A percentile compares a stretch with the other conserved stretches of the same genome.
Evolutionary conservation across 2,329 filamentous ascomycete species (phyloP).

Genomic region (Ascochyta pisi): DNA sequence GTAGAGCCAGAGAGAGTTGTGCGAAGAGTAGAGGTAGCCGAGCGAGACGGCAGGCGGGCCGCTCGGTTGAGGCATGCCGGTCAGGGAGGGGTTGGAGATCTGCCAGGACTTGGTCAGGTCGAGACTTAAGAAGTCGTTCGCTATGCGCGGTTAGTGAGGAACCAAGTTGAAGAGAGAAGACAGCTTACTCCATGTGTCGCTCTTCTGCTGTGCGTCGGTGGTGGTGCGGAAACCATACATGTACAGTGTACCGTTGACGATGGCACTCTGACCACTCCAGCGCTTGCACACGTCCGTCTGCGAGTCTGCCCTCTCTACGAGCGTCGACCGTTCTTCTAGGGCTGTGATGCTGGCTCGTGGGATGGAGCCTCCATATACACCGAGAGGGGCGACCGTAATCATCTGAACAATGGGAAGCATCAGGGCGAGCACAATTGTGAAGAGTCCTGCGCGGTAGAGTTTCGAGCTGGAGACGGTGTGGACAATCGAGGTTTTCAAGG

Average conservation of each 20-base stretch:
- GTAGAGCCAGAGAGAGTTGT: constrained; percentile 73
- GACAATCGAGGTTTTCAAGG: neutral
- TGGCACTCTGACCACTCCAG: constrained; percentile 58
- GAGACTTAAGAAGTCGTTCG: constrained; percentile 73
- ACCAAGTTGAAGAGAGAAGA: neutral
- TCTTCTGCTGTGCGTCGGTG: constrained; percentile 62
- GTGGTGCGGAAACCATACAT: constrained; percentile 76
- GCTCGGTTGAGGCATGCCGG: constrained; percentile 67
- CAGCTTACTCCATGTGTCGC: constrained; percentile 72
- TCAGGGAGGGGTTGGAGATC: constrained; percentile 67
- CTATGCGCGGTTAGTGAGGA: constrained; percentile 19
- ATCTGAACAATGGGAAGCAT: constrained; percentile 44
- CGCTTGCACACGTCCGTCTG: constrained; percentile 46
- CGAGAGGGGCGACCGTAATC: constrained; percentile 32
- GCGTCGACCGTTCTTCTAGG: constrained; percentile 15
- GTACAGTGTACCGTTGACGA: constrained; percentile 78
- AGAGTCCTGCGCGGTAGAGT: constrained; percentile 38
- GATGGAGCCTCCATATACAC: constrained; percentile 38
- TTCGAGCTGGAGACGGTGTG: constrained; percentile 26
- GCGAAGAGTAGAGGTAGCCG: constrained; percentile 79
- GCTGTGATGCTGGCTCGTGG: constrained; percentile 29
- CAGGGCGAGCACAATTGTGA: constrained; percentile 41
- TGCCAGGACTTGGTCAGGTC: constrained; percentile 77
- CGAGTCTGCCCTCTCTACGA: constrained; percentile 41
- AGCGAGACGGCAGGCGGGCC: constrained; percentile 75